Conservation (phyloP, 106 monocot genomes). For the Triglochin maritima region DNA sequence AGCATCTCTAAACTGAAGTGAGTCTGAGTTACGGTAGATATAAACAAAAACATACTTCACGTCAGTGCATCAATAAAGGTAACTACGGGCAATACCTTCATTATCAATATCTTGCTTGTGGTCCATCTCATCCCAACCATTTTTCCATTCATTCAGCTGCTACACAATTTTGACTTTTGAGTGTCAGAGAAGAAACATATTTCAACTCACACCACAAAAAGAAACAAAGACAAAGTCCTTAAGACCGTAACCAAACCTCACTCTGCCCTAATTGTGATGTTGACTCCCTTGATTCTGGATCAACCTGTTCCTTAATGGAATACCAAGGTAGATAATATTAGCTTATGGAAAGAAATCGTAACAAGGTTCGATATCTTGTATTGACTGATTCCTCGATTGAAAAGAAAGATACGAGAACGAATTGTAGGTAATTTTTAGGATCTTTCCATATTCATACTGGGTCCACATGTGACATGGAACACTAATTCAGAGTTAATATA, state of each 20-base stretch:
- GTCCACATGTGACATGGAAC: no score
- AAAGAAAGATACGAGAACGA: neutral
- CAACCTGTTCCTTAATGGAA: neutral
- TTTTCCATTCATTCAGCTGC: slow-evolving; percentile 1
- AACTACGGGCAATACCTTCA: neutral
- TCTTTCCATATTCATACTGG: neutral
- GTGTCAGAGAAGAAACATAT: neutral
- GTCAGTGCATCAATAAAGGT: neutral
- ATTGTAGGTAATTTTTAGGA: neutral
- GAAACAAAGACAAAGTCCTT: neutral
- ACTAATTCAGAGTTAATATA: no score
- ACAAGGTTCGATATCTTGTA: no score
- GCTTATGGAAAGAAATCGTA: neutral
- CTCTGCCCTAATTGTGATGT: neutral
- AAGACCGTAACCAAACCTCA: neutral
- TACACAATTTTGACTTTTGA: neutral
- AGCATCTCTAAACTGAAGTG: neutral
- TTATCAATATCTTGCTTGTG: neutral
- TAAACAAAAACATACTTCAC: neutral
- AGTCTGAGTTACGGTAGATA: neutral
- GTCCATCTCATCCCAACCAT: neutral
- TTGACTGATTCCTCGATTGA: no score
- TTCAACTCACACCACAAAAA: neutral
- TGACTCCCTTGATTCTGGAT: slow-evolving; percentile 1
- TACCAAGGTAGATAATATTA: neutral